Evolutionary conservation across 73 alveolate genomes (phyloP).

Genomic region (Paramecium biaurelia): DNA sequence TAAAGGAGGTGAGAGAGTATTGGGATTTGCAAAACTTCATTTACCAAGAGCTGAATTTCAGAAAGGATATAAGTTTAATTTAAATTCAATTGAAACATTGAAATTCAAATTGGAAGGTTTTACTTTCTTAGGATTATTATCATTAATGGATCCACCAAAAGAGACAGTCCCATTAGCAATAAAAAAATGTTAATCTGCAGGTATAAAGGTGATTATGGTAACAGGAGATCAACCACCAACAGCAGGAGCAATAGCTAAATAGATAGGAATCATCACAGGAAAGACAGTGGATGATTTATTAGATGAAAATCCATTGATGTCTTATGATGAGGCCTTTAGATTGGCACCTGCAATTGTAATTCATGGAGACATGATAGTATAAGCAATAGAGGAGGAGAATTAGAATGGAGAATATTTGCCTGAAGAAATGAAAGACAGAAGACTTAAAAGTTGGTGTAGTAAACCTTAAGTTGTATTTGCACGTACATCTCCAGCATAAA

Average conservation of each 20-base stretch:
- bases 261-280: slow-evolving; percentile 73
- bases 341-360: slow-evolving; percentile 74
- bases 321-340: slow-evolving; percentile 73
- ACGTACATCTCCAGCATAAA: slow-evolving; percentile 91
- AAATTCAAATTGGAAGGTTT: slow-evolving; percentile 74
- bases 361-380: slow-evolving; percentile 82
- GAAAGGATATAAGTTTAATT: slow-evolving; percentile 55
- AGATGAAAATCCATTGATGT: slow-evolving; percentile 60
- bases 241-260: slow-evolving; percentile 91
- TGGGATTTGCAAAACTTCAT: slow-evolving; percentile 73
- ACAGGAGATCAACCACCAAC: slow-evolving; percentile 96
- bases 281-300: slow-evolving; percentile 64
- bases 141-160: slow-evolving; percentile 97
- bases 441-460: slow-evolving; percentile 81
- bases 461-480: slow-evolving; percentile 92
- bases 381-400: slow-evolving; percentile 63
- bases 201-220: slow-evolving; percentile 97
- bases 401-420: neutral
- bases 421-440: slow-evolving; percentile 71
- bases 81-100: slow-evolving; percentile 62
- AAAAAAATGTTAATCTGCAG: slow-evolving; percentile 86
- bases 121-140: slow-evolving; percentile 86
- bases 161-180: slow-evolving; percentile 77
- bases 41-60: slow-evolving; percentile 61
- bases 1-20: slow-evolving; percentile 81